These are phyloP conservation scores for Monotropa hypopitys DNA, from an alignment of 179 eudicot species.

Conservation along the genomic window DNA sequence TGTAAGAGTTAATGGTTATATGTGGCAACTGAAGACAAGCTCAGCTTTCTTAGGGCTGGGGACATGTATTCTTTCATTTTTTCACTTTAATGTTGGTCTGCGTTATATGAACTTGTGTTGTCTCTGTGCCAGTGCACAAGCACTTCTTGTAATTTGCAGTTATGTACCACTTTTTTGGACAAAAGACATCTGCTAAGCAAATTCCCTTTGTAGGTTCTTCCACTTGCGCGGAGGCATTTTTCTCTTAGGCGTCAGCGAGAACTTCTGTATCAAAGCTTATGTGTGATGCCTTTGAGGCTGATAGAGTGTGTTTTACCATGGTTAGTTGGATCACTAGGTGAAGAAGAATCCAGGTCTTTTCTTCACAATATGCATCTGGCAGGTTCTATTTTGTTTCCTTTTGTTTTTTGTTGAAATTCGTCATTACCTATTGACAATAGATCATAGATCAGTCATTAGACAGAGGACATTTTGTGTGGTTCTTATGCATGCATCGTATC, in stretches of 20 bases:
- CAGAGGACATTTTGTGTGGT: background rate
- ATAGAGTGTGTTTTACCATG: constrained; percentile 89
- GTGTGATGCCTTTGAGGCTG: constrained; percentile 80
- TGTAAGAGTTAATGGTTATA: background rate
- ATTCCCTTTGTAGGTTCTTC: constrained; percentile 46
- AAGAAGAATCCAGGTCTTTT: constrained; percentile 59
- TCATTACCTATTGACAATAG: background rate
- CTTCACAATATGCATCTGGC: constrained; percentile 76
- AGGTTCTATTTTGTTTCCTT: constrained; percentile 29
- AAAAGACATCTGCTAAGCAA: background rate
- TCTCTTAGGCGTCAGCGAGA: constrained; percentile 58
- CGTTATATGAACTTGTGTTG: background rate
- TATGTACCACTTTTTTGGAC: background rate
- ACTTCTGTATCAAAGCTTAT: constrained; percentile 72
- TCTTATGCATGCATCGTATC: constrained; percentile 8
- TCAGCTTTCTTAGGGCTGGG: background rate
- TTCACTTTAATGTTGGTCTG: background rate
- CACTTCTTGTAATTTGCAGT: background rate
- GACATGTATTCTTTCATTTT: background rate
- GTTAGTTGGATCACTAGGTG: constrained; percentile 64
- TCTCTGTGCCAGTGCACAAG: background rate
- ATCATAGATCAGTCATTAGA: background rate
- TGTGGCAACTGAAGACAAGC: background rate
- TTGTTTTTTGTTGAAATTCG: background rate
- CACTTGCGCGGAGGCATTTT: constrained; percentile 69